Percentiles rank a stretch among this genome's conserved stretches.
These are phyloP conservation scores for Lepidium sativum DNA, from an alignment of 345 rosid genomes.

Conservation along the genomic window DNA sequence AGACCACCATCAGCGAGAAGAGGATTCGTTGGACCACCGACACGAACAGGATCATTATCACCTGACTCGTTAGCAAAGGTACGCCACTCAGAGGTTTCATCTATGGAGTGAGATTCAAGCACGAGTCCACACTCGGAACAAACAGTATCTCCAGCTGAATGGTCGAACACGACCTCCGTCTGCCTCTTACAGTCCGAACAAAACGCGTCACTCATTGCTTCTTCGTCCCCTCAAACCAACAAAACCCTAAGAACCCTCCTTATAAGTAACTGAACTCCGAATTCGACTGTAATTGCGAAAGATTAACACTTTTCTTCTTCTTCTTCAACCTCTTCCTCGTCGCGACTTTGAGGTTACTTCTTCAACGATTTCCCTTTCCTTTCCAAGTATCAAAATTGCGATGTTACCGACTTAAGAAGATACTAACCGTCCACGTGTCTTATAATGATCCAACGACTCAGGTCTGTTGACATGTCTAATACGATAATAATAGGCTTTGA, in stretches of 20 bases:
- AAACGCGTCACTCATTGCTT: slow-evolving; percentile 62
- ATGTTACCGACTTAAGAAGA: not conserved
- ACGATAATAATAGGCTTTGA: not conserved
- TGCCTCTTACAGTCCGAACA: slow-evolving; percentile 77
- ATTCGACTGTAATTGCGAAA: not conserved
- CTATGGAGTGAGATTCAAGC: slow-evolving; percentile 88
- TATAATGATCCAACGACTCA: not conserved
- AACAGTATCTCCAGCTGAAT: slow-evolving; percentile 97
- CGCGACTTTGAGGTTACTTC: not conserved
- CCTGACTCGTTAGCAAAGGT: slow-evolving; percentile 93
- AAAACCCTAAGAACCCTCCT: not conserved
- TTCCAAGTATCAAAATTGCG: not conserved
- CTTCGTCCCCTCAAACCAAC: not conserved
- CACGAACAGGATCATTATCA: slow-evolving; percentile 96
- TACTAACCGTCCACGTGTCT: not conserved
- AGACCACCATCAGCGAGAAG: slow-evolving; percentile 88
- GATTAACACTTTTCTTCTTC: not conserved
- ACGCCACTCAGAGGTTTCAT: slow-evolving; percentile 98
- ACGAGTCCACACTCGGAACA: slow-evolving; percentile 98
- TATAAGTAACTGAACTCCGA: not conserved
- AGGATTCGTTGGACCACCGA: slow-evolving; percentile 93
- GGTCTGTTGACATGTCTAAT: not conserved
- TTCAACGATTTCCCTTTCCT: not conserved
- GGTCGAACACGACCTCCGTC: slow-evolving; percentile 93
- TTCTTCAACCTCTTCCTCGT: not conserved